Evolutionary conservation across 2,329 filamentous ascomycete species (phyloP), one percentile per base, ranked within the genome.

Genomic region (Xylaria sp.): DNA sequence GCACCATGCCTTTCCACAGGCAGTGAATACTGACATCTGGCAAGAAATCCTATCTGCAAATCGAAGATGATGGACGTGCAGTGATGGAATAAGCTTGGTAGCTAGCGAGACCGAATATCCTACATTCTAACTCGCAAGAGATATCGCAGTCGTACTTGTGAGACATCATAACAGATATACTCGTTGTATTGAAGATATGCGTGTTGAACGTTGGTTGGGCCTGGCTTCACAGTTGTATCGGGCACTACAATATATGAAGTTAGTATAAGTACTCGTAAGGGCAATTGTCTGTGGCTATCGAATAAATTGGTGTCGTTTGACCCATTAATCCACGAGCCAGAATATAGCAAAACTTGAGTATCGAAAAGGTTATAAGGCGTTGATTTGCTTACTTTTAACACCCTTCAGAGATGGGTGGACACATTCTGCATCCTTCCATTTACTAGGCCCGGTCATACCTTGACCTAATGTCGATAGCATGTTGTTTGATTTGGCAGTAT

Each of bases 341-440:
- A 23, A 51, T 48, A n/a, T 51, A 23, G 48, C 21, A 61, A 47
- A n/a, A 16, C 4, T 1, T 27, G 35, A 32, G 23, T n/a, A 18
- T n/a, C n/a, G 35, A 18, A n/a, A 21, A n/a, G 37, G 21, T 54
- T n/a, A 21, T 16, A 47, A 32, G 21, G 2, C 2, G 29, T 57
- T 8, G 10, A 59, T 27, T 69, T 61, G 81, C 85, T 81, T 79
- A 91, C 90, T 94, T 74, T 84, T 85, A 48, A 93, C 85, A 0
- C 93, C 93, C 66, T 86, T 82, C 51, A 97, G 81, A 2, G 85
- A 84, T 1, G 86, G 82, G 73, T 93, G 86, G 8, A 94, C 86
- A 61, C 84, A 86, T 1, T 81, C 82, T 0, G 92, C 93, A 78
- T 97, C 93, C 78, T 93, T 93, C 93, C 93, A 97, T 51, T 82